Evolutionary conservation across 2,329 filamentous ascomycete species (phyloP), one percentile per base, ranked within the genome.

Genomic region (Ophiocordyceps camponoti-rufipedis): DNA sequence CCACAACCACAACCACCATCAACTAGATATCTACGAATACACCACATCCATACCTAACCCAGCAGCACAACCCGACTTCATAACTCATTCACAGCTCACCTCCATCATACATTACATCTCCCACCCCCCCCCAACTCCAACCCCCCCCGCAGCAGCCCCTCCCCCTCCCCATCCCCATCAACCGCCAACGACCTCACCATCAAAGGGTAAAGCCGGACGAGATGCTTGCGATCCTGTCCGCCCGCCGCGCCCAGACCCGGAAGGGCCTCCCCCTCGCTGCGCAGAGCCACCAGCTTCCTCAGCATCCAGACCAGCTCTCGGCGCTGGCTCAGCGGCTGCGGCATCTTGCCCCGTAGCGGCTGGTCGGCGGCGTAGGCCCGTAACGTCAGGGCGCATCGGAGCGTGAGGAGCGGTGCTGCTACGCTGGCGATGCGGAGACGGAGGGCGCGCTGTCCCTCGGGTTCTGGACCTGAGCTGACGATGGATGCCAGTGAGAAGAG

Each of bases 351-450:
- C 13, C 91, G 74, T 18, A 98, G 68, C 1, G 89, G 88, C 57
- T 95, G 89, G 59, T 98, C 91, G 4, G 87, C 84, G 42, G 93
- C 80, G 57, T 94, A 96, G 1, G 80, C 71, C 46, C 85, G 80
- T n/a, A 96, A 64, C 0, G 85, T 80, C 14, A 94, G 68, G 0
- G 84, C 86, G 12, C 83, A 78, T 3, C 91, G 79, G 2, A 94
- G 67, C 41, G 96, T 81, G 3, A 96, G 70, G 54, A 85, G 89
- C 0, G 86, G 86, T 0, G 85, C 81, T 0, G 81, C 76, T 4
- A 82, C 82, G 56, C 78, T 74, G 0, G 89, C 83, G 14, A 96
- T 75, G 12, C 76, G 70, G 39, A 74, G 61, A 48, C 70, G 67
- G 11, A 69, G 59, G 2, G 59, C 54, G 16, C 60, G 41, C 51